These are phyloP conservation scores for Rubus idaeus DNA, from an alignment of 306 rosid genomes.

Conservation along the genomic window DNA sequence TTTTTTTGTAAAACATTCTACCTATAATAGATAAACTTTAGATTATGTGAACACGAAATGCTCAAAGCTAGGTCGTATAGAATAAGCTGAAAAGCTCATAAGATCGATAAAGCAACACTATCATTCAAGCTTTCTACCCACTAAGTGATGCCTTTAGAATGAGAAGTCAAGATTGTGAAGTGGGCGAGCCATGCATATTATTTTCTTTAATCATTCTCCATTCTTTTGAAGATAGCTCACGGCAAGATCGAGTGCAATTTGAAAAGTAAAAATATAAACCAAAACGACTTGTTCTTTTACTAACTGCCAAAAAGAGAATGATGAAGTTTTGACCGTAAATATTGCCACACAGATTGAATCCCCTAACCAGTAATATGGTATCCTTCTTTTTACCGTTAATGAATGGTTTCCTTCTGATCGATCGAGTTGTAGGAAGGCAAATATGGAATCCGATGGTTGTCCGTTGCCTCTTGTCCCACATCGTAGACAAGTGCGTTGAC, in stretches of 20 bases:
- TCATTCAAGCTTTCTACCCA: neutral
- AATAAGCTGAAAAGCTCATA: neutral
- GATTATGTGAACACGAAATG: constrained; percentile 9
- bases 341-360: too few species aligned
- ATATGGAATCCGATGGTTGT: neutral
- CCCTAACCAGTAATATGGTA: neutral
- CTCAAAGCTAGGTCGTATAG: neutral
- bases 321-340: too few species aligned
- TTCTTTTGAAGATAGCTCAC: neutral
- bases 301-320: neutral
- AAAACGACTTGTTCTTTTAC: neutral
- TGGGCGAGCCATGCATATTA: neutral
- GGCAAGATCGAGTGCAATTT: neutral
- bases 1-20: neutral
- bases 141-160: neutral
- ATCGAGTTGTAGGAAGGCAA: neutral
- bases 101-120: neutral
- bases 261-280: too few species aligned
- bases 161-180: constrained; percentile 23
- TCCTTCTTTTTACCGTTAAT: too few species aligned
- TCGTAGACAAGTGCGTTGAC: constrained; percentile 2
- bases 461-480: neutral
- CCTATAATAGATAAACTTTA: neutral
- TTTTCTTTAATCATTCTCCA: constrained; percentile 6
- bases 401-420: too few species aligned